These are phyloP conservation scores for Isochrysis galbana DNA, from an alignment of 78 protist genomes.

Conservation along the genomic window DNA sequence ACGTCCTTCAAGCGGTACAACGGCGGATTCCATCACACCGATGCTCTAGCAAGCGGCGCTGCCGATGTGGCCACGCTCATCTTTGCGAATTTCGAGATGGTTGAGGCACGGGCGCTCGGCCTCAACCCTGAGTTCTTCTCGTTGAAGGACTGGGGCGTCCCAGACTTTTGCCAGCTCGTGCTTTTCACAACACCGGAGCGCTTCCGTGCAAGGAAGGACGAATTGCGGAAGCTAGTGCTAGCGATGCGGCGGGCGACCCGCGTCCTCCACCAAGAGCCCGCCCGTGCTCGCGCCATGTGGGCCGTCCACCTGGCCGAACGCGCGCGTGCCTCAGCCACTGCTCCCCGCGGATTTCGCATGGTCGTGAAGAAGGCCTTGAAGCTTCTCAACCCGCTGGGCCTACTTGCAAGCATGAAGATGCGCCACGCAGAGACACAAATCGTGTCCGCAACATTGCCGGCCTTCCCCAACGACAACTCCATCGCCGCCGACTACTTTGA, in stretches of 20 bases:
- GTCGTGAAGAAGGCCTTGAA: background rate
- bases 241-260: conserved; percentile 12
- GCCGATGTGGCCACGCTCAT: conserved; percentile 15
- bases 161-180: conserved; percentile 29
- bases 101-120: background rate
- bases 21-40: conserved; percentile 23
- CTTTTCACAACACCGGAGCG: conserved; percentile 25
- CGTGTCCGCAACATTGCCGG: background rate
- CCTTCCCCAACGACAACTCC: conserved; percentile 37
- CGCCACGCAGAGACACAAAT: background rate
- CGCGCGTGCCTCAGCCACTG: background rate
- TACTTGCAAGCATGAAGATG: background rate
- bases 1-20: background rate
- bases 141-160: conserved; percentile 29
- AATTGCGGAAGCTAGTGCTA: background rate
- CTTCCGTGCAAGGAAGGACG: background rate
- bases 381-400: background rate
- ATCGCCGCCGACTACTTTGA: conserved; percentile 5
- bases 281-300: background rate
- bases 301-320: background rate
- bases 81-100: conserved; percentile 17
- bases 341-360: background rate
- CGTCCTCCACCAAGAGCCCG: conserved; percentile 1
- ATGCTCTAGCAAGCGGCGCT: background rate
- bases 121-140: conserved; percentile 4